Evolutionary conservation across 1,284 basidiomycete genomes (phyloP).

Genomic region (Ceratobasidium sp.): DNA sequence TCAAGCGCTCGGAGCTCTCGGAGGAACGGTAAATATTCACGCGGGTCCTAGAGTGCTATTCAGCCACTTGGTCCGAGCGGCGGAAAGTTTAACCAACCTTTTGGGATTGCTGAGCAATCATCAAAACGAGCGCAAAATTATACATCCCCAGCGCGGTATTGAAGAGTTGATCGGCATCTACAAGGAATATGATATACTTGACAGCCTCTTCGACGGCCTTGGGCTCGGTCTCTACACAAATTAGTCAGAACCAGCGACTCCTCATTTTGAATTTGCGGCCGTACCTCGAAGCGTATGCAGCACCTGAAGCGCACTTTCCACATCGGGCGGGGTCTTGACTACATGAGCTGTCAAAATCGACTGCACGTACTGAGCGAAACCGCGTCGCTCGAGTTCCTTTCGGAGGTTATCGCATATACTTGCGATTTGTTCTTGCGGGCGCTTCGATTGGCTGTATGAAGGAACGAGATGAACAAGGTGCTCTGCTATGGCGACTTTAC

Average conservation of each 20-base stretch:
- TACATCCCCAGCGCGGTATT: slow-evolving; percentile 99
- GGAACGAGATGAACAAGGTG: not conserved
- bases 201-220: slow-evolving; percentile 93
- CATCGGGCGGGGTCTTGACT: slow-evolving; percentile 91
- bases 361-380: slow-evolving; percentile 87
- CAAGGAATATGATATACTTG: slow-evolving; percentile 98
- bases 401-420: slow-evolving; percentile 86
- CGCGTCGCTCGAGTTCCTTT: slow-evolving; percentile 75
- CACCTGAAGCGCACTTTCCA: slow-evolving; percentile 80
- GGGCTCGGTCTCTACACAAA: slow-evolving; percentile 71
- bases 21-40: slow-evolving; percentile 98
- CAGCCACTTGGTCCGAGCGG: not conserved
- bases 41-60: slow-evolving; percentile 78
- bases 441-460: slow-evolving; percentile 67
- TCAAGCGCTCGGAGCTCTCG: slow-evolving; percentile 87
- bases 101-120: slow-evolving; percentile 97
- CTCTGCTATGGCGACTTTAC: not conserved
- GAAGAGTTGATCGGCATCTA: slow-evolving; percentile 92
- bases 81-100: slow-evolving; percentile 69
- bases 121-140: slow-evolving; percentile 93
- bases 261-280: not conserved
- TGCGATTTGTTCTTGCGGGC: slow-evolving; percentile 71
- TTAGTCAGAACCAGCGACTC: slow-evolving; percentile 16
- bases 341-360: slow-evolving; percentile 93
- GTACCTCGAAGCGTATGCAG: slow-evolving; percentile 79